Conservation (phyloP, 2,329 filamentous ascomycete genomes). For the Xylariales sp. region DNA sequence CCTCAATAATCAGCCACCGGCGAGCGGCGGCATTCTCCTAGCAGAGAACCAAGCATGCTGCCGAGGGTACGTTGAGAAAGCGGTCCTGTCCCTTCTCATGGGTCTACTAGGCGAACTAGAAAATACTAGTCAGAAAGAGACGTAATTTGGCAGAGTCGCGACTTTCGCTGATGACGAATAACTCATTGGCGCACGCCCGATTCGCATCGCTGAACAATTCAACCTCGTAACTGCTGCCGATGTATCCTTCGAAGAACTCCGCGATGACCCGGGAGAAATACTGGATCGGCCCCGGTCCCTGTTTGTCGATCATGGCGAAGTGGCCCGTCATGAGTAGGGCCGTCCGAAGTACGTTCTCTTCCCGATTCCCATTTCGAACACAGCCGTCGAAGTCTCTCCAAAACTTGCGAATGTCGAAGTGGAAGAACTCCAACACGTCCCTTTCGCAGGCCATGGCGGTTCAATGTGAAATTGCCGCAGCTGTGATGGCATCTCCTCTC, state of each 20-base stretch:
- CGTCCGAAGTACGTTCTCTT: background rate
- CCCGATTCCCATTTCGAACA: constrained; percentile 3
- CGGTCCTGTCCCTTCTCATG: constrained; percentile 11
- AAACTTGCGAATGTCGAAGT: constrained; percentile 7
- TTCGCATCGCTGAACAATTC: constrained; percentile 8
- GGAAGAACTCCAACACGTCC: background rate
- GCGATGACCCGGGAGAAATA: constrained; percentile 8
- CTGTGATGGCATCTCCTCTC: constrained; percentile 11
- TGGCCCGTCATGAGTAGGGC: background rate
- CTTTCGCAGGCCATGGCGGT: constrained; percentile 10
- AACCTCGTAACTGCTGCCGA: constrained; percentile 14
- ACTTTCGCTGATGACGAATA: background rate
- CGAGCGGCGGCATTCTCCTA: background rate
- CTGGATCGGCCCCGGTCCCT: constrained; percentile 1
- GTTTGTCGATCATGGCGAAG: constrained; percentile 6
- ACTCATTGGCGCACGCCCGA: constrained; percentile 2
- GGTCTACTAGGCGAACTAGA: background rate
- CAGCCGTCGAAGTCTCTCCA: constrained; percentile 10
- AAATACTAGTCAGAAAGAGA: background rate
- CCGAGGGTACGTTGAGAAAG: constrained; percentile 11
- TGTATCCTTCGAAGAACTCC: constrained; percentile 14
- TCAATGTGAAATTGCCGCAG: background rate
- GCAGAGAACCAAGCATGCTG: constrained; percentile 2
- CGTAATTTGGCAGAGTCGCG: background rate
- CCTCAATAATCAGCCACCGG: constrained; percentile 14